Conservation (phyloP, 192 early-diverging fungal genomes). For the Mortierella hygrophila region DNA sequence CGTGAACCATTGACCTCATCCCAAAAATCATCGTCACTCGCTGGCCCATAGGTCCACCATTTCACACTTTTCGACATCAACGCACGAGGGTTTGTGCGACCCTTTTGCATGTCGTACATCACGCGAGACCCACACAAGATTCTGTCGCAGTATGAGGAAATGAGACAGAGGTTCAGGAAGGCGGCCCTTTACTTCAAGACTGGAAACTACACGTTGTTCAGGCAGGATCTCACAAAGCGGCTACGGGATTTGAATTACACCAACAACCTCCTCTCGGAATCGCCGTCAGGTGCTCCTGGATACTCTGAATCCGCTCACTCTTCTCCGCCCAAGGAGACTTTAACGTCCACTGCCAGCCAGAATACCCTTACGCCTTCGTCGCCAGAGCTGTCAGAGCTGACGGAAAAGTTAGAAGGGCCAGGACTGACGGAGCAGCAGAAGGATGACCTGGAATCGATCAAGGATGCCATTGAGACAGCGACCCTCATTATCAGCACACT, state of each 20-base stretch:
- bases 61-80: slow-evolving; percentile 68
- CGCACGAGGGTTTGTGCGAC: slow-evolving; percentile 66
- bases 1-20: neutral
- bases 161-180: slow-evolving; percentile 58
- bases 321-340: neutral
- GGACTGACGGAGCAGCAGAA: slow-evolving; percentile 32
- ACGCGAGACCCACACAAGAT: slow-evolving; percentile 64
- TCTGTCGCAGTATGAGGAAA: slow-evolving; percentile 54
- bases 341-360: slow-evolving; percentile 13
- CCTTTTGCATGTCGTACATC: slow-evolving; percentile 63
- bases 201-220: slow-evolving; percentile 65
- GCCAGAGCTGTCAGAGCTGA: slow-evolving; percentile 3
- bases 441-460: slow-evolving; percentile 42
- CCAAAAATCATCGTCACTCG: neutral
- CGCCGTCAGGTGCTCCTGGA: slow-evolving; percentile 4
- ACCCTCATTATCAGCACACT: slow-evolving; percentile 46
- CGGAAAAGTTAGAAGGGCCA: neutral
- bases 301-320: neutral
- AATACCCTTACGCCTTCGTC: slow-evolving; percentile 13
- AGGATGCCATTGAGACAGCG: slow-evolving; percentile 52
- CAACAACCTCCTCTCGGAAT: slow-evolving; percentile 51
- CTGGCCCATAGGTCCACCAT: slow-evolving; percentile 58
- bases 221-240: slow-evolving; percentile 58
- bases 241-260: slow-evolving; percentile 65
- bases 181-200: slow-evolving; percentile 62